Base-by-base conservation (phyloP, 495 filamentous ascomycete genomes). In the Penicillium daleae region DNA sequence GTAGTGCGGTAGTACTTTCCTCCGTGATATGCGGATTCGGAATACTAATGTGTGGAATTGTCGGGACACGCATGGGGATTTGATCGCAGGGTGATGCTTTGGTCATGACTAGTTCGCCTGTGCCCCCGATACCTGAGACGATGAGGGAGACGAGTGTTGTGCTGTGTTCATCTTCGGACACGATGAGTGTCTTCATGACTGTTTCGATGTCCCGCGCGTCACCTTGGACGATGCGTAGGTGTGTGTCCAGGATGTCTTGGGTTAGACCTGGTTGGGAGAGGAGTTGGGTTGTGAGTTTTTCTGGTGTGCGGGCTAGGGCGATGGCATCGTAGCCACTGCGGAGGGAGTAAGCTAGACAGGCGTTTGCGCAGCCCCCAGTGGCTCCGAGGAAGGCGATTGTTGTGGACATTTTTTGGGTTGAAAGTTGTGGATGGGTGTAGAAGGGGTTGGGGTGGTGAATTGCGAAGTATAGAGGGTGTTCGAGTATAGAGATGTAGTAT, bases 271-370 rank as follows among this genome's bases (percentile, higher is more conserved):
- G 66, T 59, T 74, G 70, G 15, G 51, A 21, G 13, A 73, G 61
- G 55, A 82, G 70, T 37, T 78, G 67, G 19, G 70, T 68, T 59
- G 67, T 72, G 58, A 90, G 86, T 64, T 86, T 89, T 58, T 77
- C 60, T 1, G 88, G 86, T 0, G 79, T 86, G 40, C 88, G 85
- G 57, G 78, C 86, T 15, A 86, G 80, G 17, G 83, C 77, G 51
- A 66, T 60, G 22, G 62, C 72, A 22, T 71, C 70, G 67, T 85
- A 76, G 57, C 79, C 77, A 6, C 76, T 75, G 6, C 74, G 74
- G 44, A 87, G 79, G 32, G 79, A 70, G 52, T 75, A 68, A 13
- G 76, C 74, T 21, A 86, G 76, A 48, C 76, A 77, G 59, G 77
- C 66, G 57, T 79, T 71, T 52, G 67, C 65, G 48, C 70, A 80